Evolutionary conservation across 176 grass and related monocot species (phyloP).

Genomic region (Oryza australiensis): DNA sequence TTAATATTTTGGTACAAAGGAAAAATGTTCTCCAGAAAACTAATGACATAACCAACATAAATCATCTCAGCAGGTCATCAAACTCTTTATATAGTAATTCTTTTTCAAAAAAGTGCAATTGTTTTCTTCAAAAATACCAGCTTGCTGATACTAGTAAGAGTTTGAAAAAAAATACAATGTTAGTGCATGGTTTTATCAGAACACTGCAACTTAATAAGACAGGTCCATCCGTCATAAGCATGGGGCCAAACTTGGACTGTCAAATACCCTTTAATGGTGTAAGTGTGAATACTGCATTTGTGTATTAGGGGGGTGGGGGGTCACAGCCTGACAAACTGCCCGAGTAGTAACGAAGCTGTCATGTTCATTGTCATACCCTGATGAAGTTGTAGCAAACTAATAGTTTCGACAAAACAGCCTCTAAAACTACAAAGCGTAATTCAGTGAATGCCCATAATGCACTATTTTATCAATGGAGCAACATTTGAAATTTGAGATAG

Average conservation of each 20-base stretch:
- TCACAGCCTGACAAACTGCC: neutral
- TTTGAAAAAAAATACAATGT: neutral
- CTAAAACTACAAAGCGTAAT: constrained; percentile 13
- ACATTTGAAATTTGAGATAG: neutral
- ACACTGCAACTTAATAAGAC: neutral
- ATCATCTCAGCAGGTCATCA: neutral
- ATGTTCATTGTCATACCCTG: neutral
- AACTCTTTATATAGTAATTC: neutral
- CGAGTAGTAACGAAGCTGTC: neutral
- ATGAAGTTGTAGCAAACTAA: neutral
- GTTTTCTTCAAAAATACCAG: neutral
- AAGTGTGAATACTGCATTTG: neutral
- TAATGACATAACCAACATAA: neutral
- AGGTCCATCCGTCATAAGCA: neutral
- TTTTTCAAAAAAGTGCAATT: neutral
- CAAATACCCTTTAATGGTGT: no score
- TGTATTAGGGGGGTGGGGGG: neutral
- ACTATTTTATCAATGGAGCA: neutral
- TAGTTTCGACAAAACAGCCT: neutral
- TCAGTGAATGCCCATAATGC: neutral
- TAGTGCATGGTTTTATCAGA: neutral
- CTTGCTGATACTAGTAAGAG: neutral
- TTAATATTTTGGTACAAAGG: neutral
- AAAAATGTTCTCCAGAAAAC: neutral
- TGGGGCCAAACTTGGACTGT: no score